Conservation (phyloP, 2,329 filamentous ascomycete species). For the Pseudogymnoascus sp. region DNA sequence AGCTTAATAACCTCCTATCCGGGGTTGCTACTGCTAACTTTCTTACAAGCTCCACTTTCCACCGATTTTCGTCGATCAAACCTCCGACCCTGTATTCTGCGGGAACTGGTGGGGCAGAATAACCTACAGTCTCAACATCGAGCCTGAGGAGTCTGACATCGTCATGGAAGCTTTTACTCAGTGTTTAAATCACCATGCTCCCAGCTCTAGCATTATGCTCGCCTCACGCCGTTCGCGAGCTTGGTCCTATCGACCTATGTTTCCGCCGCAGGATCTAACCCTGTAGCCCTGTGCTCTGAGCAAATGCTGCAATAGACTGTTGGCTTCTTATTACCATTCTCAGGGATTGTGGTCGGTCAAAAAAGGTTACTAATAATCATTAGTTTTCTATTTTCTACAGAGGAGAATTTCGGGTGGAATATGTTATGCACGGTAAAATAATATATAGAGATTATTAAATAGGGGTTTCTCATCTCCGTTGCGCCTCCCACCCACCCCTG, state of each 20-base stretch:
- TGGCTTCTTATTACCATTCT: neutral
- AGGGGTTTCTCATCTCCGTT: neutral
- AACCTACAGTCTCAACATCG: neutral
- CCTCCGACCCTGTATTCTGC: neutral
- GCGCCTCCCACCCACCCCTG: neutral
- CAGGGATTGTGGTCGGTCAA: neutral
- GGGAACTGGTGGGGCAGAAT: neutral
- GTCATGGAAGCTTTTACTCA: neutral
- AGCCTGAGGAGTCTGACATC: neutral
- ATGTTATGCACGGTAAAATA: neutral
- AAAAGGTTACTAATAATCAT: neutral
- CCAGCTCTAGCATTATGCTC: neutral
- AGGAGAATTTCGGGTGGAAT: neutral
- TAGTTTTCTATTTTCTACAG: neutral
- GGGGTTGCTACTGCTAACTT: neutral
- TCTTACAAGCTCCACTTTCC: neutral
- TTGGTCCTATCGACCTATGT: neutral
- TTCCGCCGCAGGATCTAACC: neutral
- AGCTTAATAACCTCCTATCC: neutral
- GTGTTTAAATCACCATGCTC: neutral
- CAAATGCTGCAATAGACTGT: neutral
- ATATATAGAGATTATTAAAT: neutral
- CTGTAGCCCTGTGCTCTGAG: neutral
- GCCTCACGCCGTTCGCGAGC: neutral
- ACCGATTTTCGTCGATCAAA: neutral